A percentile compares a stretch with the other conserved stretches of the same genome.
These are phyloP conservation scores for Lichtheimia hyalospora DNA, from an alignment of 371 early-diverging fungal genomes.

Conservation along the genomic window DNA sequence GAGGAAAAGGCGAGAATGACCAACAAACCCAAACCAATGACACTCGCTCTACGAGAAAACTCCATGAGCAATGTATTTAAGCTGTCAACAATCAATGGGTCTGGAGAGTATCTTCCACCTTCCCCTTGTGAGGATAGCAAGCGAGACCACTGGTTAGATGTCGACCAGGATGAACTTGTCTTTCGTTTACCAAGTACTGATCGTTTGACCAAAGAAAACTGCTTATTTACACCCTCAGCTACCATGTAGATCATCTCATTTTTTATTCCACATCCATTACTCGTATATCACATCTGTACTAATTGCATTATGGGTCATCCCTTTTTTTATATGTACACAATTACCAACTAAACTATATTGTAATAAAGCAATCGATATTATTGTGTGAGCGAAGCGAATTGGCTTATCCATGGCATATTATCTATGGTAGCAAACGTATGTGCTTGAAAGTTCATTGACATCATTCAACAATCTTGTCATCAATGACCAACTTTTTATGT, in stretches of 20 bases:
- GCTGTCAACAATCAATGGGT: conserved; percentile 39
- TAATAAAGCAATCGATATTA: too few species aligned
- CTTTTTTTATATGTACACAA: background rate
- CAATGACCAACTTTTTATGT: background rate
- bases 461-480: background rate
- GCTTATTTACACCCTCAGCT: conserved; percentile 38
- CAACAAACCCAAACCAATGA: conserved; percentile 4
- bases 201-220: conserved; percentile 32
- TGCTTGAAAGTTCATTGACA: too few species aligned
- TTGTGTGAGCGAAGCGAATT: too few species aligned
- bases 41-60: conserved; percentile 28
- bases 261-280: background rate
- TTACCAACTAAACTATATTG: background rate
- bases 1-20: background rate
- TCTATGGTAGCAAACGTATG: too few species aligned
- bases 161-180: conserved; percentile 21
- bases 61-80: conserved; percentile 30
- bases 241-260: conserved; percentile 4
- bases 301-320: background rate
- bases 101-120: conserved; percentile 42
- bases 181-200: conserved; percentile 35
- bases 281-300: background rate
- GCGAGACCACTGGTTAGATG: conserved; percentile 29
- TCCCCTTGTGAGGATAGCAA: conserved; percentile 31
- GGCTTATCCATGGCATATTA: too few species aligned